phyloP scores from a whole-genome alignment of 1,139 yeast species.

The Magnusiomyces magnusii region DNA sequence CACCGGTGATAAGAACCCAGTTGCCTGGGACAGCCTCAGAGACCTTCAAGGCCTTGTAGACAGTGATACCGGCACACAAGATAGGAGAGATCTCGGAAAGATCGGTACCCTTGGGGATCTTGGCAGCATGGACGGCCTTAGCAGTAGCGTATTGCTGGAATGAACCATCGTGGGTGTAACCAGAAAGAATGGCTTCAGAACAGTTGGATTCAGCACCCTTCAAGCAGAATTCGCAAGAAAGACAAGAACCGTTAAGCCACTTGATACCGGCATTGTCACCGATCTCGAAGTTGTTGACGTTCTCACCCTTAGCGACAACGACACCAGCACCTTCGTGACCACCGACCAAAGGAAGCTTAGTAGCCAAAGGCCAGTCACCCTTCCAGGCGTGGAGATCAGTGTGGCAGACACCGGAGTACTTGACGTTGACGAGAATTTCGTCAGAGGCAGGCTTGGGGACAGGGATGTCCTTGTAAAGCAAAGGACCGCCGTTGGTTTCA shows the following conservation, averaged over 20 bases:
- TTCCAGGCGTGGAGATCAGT: conserved; percentile 67
- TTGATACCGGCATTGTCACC: conserved; percentile 78
- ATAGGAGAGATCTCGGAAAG: conserved; percentile 72
- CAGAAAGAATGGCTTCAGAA: conserved; percentile 58
- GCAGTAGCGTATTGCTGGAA: conserved; percentile 84
- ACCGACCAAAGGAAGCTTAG: conserved; percentile 64
- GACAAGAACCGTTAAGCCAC: conserved; percentile 64
- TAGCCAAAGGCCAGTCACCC: conserved; percentile 62
- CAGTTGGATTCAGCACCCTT: conserved; percentile 64
- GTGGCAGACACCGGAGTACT: conserved; percentile 63
- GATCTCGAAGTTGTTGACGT: conserved; percentile 60
- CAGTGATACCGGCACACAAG: conserved; percentile 76
- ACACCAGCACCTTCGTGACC: conserved; percentile 89
- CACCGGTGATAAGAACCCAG: conserved; percentile 78
- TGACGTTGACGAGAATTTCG: conserved; percentile 54
- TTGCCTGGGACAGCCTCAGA: conserved; percentile 61
- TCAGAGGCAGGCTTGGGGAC: conserved; percentile 54
- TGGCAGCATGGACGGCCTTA: conserved; percentile 80
- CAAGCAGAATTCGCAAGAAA: conserved; percentile 66
- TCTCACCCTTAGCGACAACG: conserved; percentile 63
- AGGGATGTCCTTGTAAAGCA: conserved; percentile 54
- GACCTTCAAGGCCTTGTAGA: conserved; percentile 72
- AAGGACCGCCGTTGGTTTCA: conserved; percentile 59
- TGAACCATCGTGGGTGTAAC: conserved; percentile 75
- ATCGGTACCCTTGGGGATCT: conserved; percentile 61